Evolutionary conservation across 1,284 basidiomycete species (phyloP).

Genomic region (Wallemia ichthyophaga): DNA sequence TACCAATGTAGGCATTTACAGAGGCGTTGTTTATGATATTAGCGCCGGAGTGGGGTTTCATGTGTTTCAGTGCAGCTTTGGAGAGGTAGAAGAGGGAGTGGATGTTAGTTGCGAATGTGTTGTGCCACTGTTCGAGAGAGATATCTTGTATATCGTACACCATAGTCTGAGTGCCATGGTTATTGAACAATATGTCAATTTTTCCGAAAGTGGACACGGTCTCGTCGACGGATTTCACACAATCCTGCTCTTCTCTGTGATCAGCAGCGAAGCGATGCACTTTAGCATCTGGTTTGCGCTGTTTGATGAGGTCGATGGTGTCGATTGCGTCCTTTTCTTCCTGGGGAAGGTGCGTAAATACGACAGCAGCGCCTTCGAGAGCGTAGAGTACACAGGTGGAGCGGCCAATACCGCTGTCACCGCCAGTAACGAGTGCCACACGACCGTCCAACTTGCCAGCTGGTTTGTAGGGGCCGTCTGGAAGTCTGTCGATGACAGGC

Average conservation of each 20-base stretch:
- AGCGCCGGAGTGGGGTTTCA: constrained; percentile 14
- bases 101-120: constrained; percentile 23
- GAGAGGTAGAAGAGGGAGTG: constrained; percentile 26
- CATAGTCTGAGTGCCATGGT: constrained; percentile 25
- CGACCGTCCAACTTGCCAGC: constrained; percentile 21
- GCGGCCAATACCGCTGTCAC: constrained; percentile 24
- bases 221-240: constrained; percentile 19
- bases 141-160: constrained; percentile 20
- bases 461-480: constrained; percentile 9
- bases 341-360: constrained; percentile 22
- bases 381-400: constrained; percentile 19
- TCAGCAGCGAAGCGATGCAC: constrained; percentile 19
- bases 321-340: constrained; percentile 23
- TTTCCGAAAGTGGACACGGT: constrained; percentile 19
- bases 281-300: constrained; percentile 19
- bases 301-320: constrained; percentile 17
- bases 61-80: constrained; percentile 20
- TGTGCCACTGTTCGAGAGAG: constrained; percentile 22
- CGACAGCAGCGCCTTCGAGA: constrained; percentile 27
- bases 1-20: constrained; percentile 24
- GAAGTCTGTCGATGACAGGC: not conserved
- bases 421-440: constrained; percentile 23
- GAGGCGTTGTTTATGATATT: constrained; percentile 25
- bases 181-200: constrained; percentile 25
- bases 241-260: constrained; percentile 20